Percentiles rank a stretch among this genome's conserved stretches.
Evolutionary conservation across 2,329 filamentous ascomycete species (phyloP).

Genomic region (Fusarium abutilonis): DNA sequence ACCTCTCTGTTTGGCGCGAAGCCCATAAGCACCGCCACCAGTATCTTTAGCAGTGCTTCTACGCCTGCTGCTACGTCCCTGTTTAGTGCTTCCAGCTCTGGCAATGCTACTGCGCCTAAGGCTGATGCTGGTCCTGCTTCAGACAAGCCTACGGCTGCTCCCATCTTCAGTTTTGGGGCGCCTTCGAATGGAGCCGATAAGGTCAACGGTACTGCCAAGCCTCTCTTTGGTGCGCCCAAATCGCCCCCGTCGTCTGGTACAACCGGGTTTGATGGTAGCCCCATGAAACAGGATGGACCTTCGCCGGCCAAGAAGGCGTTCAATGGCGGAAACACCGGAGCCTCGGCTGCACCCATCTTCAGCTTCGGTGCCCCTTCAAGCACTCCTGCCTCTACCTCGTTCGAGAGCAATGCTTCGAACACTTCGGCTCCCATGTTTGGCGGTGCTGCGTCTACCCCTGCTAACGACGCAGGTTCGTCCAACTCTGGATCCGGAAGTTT

Average conservation of each 20-base stretch:
- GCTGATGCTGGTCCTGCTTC: conserved; percentile 33
- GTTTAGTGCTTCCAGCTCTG: conserved; percentile 44
- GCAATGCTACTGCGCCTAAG: conserved; percentile 35
- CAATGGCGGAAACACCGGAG: conserved; percentile 39
- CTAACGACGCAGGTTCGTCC: conserved; percentile 40
- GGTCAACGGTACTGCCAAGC: conserved; percentile 48
- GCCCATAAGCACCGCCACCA: conserved; percentile 40
- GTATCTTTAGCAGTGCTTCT: conserved; percentile 48
- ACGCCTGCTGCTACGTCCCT: conserved; percentile 40
- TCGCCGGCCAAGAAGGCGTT: conserved; percentile 53
- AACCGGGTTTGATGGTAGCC: conserved; percentile 54
- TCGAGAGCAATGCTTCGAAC: conserved; percentile 48
- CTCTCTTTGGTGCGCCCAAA: conserved; percentile 53
- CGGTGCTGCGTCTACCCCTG: conserved; percentile 39
- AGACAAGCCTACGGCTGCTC: conserved; percentile 40
- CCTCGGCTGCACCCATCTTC: conserved; percentile 48
- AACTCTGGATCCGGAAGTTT: conserved; percentile 40
- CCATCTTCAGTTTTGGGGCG: conserved; percentile 51
- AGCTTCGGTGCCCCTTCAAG: conserved; percentile 46
- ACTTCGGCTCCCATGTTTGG: conserved; percentile 49
- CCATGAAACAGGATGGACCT: conserved; percentile 56
- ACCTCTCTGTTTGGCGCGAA: conserved; percentile 43
- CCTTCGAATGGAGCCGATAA: conserved; percentile 41
- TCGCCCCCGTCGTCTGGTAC: conserved; percentile 46
- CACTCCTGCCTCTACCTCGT: conserved; percentile 44